These are phyloP conservation scores for Rhynchosporium secalis DNA, from an alignment of 2,329 filamentous ascomycete genomes.

Conservation along the genomic window DNA sequence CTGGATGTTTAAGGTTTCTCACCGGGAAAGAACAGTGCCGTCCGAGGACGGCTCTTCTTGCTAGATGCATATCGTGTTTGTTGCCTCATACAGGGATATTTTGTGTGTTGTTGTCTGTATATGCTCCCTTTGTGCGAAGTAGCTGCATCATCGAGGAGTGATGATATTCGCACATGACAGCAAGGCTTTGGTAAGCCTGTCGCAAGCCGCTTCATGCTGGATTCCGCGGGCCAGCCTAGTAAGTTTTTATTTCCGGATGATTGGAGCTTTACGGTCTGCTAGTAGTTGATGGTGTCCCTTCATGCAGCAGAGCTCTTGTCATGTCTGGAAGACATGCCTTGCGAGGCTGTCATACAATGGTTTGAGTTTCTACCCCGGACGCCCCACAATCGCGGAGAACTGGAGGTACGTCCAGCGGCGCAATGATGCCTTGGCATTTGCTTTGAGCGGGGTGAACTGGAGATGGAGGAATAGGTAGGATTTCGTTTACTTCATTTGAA, in stretches of 20 bases:
- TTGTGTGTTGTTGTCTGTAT: not conserved
- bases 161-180: slow-evolving; percentile 14
- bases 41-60: slow-evolving; percentile 36
- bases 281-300: not conserved
- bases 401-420: not conserved
- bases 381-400: slow-evolving; percentile 14
- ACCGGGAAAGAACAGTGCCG: slow-evolving; percentile 44
- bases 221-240: not conserved
- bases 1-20: slow-evolving; percentile 4
- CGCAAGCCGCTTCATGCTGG: slow-evolving; percentile 35
- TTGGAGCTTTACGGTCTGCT: slow-evolving; percentile 6
- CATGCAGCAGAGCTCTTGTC: not conserved
- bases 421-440: slow-evolving; percentile 3
- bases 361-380: slow-evolving; percentile 18
- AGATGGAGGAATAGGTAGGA: too few relatives aligned
- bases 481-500: not conserved
- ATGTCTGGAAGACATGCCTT: slow-evolving; percentile 10
- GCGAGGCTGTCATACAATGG: slow-evolving; percentile 17
- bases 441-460: not conserved
- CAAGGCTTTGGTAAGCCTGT: slow-evolving; percentile 29
- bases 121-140: not conserved
- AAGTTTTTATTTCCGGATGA: not conserved
- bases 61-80: slow-evolving; percentile 34
- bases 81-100: not conserved
- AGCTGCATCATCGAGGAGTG: slow-evolving; percentile 15